A percentile compares a stretch with the other conserved stretches of the same genome.
Evolutionary conservation across 306 rosid genomes (phyloP).

Genomic region (Phaseolus lunatus): DNA sequence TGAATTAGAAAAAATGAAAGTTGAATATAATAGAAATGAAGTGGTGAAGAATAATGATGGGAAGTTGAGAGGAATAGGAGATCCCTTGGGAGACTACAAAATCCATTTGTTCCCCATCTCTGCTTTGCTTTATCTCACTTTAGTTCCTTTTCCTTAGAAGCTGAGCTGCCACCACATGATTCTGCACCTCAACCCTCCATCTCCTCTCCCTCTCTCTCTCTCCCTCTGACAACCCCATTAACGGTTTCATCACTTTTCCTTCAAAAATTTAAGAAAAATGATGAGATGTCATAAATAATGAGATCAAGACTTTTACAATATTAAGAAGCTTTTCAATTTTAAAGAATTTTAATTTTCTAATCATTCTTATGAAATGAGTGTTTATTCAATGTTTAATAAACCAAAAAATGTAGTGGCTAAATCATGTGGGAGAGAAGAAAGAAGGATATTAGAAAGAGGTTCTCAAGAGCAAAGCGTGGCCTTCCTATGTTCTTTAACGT

Average conservation of each 20-base stretch:
- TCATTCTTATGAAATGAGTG: neutral
- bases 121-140: constrained; percentile 58
- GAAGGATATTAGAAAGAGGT: constrained; percentile 19
- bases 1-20: constrained; percentile 39
- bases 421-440: constrained; percentile 11
- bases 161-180: constrained; percentile 90
- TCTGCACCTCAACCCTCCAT: too few relatives aligned
- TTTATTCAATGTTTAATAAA: neutral
- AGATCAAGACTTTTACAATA: too few relatives aligned
- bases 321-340: neutral
- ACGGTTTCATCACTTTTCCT: constrained; percentile 48
- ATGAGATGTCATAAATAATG: too few relatives aligned
- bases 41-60: too few relatives aligned
- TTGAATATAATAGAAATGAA: too few relatives aligned
- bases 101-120: constrained; percentile 77
- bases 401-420: constrained; percentile 7
- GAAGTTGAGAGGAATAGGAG: constrained; percentile 67
- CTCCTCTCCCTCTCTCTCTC: constrained; percentile 4
- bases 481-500: constrained; percentile 50
- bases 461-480: constrained; percentile 52
- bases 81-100: constrained; percentile 97
- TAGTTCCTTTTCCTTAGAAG: constrained; percentile 44
- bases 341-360: neutral
- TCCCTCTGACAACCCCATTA: constrained; percentile 57
- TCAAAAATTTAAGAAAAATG: neutral